Evolutionary conservation across 148 eudicot genomes (phyloP), one percentile per base, ranked within the genome.

Genomic region (Amaranthus cruentus): DNA sequence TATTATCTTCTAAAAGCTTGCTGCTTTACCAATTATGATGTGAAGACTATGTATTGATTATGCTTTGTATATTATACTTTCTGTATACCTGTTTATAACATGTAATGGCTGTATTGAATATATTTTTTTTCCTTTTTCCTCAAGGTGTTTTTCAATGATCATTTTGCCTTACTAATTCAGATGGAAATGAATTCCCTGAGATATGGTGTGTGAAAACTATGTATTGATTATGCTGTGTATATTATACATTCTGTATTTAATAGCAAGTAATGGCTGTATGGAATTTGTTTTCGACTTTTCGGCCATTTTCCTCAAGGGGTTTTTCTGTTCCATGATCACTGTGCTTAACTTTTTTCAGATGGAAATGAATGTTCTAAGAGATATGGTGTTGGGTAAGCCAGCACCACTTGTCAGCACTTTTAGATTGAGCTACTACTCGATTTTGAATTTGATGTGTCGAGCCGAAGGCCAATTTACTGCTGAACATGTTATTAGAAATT

Each of bases 381-480:
- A 91, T 74, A 95, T 95, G 97, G 85, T 95, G 66, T 80, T 88
- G 81, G 99, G 97, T 66, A 95, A 78, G 83, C 99, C 99, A 28
- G 97, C 97, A 77, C 99, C 99, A 71, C 82, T 95, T 77, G 86
- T 95, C 87, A 91, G 97, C 81, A 91, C 99, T 69, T 95, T 95
- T 82, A 88, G 99, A 81, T 78, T 95, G 82, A 95, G 97, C 80
- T 95, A 95, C 88, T 91, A 91, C 85, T 85, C 99, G 62, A 91
- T 95, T 75, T 80, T 95, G 88, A 95, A 95, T 77, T 82, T 95
- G 58, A 88, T 95, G 99, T 91, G 99, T 83, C 99, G 96, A 54
- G 96, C 97, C 52, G 96, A 90, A 83, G 99, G 97, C 73, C 97
- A 92, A 54, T 95, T 91, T 74, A 91, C 96, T 47, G 99, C 99